Evolutionary conservation across 208 protist genomes (phyloP).

Genomic region (Acanthamoeba triangularis): DNA sequence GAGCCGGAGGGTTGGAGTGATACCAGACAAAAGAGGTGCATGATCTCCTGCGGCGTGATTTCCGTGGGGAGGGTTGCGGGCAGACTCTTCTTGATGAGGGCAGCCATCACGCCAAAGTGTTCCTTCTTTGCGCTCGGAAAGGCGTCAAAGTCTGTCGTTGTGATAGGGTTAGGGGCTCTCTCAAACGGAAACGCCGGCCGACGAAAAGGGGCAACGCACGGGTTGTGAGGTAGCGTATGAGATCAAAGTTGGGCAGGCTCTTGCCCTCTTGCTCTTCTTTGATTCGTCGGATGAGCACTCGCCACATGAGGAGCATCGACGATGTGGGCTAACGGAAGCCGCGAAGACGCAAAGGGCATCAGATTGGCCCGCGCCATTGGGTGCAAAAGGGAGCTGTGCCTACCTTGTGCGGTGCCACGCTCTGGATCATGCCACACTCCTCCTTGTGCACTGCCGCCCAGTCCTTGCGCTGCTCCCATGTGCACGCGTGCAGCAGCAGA

Average conservation of each 20-base stretch:
- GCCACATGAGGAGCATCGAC: constrained; percentile 54
- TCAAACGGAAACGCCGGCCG: no score
- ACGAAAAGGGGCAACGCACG: neutral
- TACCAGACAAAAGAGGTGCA: constrained; percentile 62
- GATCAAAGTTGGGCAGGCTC: constrained; percentile 35
- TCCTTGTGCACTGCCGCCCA: constrained; percentile 39
- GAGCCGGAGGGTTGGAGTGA: no score
- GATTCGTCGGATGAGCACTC: constrained; percentile 2
- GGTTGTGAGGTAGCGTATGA: constrained; percentile 2
- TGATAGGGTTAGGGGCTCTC: no score
- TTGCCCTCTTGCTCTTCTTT: constrained; percentile 32
- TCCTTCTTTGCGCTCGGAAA: constrained; percentile 28
- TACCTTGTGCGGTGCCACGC: constrained; percentile 22
- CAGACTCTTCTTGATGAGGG: neutral
- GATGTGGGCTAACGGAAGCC: neutral
- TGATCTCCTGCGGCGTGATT: neutral
- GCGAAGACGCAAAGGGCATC: no score
- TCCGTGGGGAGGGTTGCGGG: neutral
- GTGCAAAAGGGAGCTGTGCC: neutral
- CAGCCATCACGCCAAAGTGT: constrained; percentile 59
- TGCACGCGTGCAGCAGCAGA: neutral
- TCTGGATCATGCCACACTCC: constrained; percentile 51
- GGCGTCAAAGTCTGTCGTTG: neutral
- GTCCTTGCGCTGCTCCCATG: constrained; percentile 18
- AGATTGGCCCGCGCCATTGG: neutral